These are phyloP conservation scores for Ceratocystis lukuohia DNA, from an alignment of 2,329 filamentous ascomycete species.

Conservation along the genomic window DNA sequence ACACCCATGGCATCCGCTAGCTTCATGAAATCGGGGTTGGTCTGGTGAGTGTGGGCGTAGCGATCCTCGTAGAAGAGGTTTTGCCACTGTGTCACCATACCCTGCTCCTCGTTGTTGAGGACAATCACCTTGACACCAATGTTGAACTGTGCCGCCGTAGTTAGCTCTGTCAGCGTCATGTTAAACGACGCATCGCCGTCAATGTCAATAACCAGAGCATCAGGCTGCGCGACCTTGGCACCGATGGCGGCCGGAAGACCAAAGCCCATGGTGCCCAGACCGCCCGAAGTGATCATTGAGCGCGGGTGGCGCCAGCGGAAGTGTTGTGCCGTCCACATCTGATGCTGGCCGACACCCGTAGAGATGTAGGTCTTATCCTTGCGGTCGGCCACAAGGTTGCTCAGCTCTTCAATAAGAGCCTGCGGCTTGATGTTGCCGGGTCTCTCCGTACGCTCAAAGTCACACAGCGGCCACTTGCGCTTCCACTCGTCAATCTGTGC, in stretches of 20 bases:
- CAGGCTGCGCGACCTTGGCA: slow-evolving; percentile 66
- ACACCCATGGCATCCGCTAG: slow-evolving; percentile 84
- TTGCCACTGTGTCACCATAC: slow-evolving; percentile 96
- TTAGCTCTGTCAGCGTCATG: slow-evolving; percentile 95
- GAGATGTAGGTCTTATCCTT: slow-evolving; percentile 79
- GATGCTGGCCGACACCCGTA: slow-evolving; percentile 91
- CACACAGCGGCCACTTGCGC: slow-evolving; percentile 67
- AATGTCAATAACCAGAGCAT: slow-evolving; percentile 84
- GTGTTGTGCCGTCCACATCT: slow-evolving; percentile 98
- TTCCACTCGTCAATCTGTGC: slow-evolving; percentile 85
- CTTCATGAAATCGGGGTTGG: slow-evolving; percentile 86
- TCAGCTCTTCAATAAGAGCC: slow-evolving; percentile 79
- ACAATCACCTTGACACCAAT: slow-evolving; percentile 93
- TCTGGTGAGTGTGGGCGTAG: slow-evolving; percentile 76
- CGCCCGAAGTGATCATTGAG: slow-evolving; percentile 91
- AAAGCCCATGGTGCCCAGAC: slow-evolving; percentile 77
- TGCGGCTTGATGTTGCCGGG: slow-evolving; percentile 87
- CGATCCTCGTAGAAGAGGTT: slow-evolving; percentile 87
- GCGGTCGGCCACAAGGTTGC: slow-evolving; percentile 62
- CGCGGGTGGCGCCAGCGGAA: slow-evolving; percentile 88
- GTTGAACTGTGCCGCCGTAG: slow-evolving; percentile 86
- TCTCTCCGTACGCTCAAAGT: slow-evolving; percentile 65
- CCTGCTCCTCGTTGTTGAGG: slow-evolving; percentile 92
- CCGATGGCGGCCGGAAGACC: slow-evolving; percentile 91
- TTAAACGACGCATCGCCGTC: slow-evolving; percentile 98